A percentile compares a stretch with the other conserved stretches of the same genome.
phyloP scores from a whole-genome alignment of 257 asterid genomes.

The Henckelia pumila region DNA sequence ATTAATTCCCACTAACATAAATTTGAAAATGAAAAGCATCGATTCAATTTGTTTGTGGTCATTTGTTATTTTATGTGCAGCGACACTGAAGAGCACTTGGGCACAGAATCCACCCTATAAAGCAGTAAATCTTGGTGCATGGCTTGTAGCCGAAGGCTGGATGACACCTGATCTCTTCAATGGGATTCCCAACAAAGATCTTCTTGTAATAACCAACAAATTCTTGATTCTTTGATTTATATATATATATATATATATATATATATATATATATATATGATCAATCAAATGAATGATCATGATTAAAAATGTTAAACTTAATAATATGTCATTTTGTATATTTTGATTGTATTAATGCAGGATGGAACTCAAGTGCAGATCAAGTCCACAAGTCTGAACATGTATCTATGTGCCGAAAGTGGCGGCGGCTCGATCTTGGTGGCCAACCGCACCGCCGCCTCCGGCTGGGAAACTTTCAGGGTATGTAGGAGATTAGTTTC shows the following conservation, averaged over 20 bases:
- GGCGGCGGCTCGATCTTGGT: conserved; percentile 33
- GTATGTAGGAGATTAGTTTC: neutral
- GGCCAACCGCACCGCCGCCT: conserved; percentile 30
- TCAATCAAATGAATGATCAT: neutral
- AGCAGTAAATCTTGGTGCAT: conserved; percentile 42
- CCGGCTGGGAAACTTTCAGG: conserved; percentile 37
- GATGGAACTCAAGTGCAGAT: conserved; percentile 36
- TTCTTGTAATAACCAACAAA: neutral
- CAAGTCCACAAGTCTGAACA: conserved; percentile 30
- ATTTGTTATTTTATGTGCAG: neutral
- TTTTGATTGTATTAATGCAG: neutral
- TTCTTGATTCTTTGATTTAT: neutral
- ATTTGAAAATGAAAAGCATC: neutral
- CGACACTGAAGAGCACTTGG: neutral
- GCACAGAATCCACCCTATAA: conserved; percentile 25
- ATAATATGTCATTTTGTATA: no score
- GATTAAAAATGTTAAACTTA: neutral
- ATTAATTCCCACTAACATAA: no score
- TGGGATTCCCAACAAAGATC: conserved; percentile 34
- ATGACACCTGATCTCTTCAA: conserved; percentile 44
- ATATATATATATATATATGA: no score
- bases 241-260: no score
- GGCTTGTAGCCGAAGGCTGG: conserved; percentile 50
- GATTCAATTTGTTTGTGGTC: neutral
- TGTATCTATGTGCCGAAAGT: conserved; percentile 27